These are phyloP conservation scores for Lactarius sp. DNA, from an alignment of 768 basidiomycete species.

Conservation along the genomic window DNA sequence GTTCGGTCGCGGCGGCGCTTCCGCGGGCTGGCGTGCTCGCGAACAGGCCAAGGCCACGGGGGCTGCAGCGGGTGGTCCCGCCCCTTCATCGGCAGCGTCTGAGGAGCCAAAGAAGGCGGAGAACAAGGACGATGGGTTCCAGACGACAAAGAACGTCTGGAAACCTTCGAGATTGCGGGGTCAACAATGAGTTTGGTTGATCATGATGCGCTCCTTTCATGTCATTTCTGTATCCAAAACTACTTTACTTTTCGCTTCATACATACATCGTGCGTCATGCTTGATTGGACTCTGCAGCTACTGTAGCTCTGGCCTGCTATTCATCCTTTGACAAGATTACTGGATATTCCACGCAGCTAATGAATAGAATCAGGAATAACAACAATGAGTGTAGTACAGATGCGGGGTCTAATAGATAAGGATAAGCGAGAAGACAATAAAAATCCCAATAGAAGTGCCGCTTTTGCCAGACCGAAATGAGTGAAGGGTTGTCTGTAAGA, in stretches of 20 bases:
- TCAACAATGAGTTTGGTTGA: slow-evolving; percentile 1
- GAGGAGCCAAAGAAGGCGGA: slow-evolving; percentile 36
- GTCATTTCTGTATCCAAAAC: not conserved
- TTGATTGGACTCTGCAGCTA: not conserved
- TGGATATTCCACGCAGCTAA: slow-evolving; percentile 12
- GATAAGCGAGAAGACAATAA: not conserved
- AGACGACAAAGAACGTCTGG: slow-evolving; percentile 49
- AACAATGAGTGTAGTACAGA: slow-evolving; percentile 23
- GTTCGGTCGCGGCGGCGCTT: slow-evolving; percentile 28
- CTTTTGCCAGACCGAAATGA: not conserved
- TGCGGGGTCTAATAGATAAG: slow-evolving; percentile 15
- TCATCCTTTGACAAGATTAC: slow-evolving; percentile 10
- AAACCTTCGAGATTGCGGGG: slow-evolving; percentile 26
- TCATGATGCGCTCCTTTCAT: not conserved
- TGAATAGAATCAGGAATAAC: slow-evolving; percentile 2
- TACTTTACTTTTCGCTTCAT: not conserved
- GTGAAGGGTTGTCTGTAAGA: not conserved
- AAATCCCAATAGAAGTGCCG: not conserved
- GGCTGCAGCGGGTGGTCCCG: slow-evolving; percentile 38
- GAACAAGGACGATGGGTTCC: slow-evolving; percentile 64
- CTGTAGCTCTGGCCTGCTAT: not conserved
- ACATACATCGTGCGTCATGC: not conserved
- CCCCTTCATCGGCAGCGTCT: slow-evolving; percentile 9
- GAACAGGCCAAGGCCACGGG: slow-evolving; percentile 40
- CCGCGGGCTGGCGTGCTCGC: slow-evolving; percentile 58